A percentile compares a stretch with the other conserved stretches of the same genome.
These are phyloP conservation scores for Lenwebbia sp. DNA, from an alignment of 345 rosid species.

Conservation along the genomic window DNA sequence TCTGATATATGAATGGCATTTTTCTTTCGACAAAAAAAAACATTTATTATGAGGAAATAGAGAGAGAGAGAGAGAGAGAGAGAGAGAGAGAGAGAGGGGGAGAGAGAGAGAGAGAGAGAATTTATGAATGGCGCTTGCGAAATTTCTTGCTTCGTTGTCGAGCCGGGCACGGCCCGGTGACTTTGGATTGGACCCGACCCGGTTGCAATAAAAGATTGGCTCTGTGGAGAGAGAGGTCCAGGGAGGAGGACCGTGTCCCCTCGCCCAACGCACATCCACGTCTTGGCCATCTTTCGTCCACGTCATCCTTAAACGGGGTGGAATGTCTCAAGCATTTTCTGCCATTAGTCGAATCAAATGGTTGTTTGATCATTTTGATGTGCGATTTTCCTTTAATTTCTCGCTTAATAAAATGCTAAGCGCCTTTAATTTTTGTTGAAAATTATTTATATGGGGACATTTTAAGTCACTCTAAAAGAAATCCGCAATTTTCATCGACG, in stretches of 20 bases:
- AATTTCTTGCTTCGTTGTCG: neutral
- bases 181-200: neutral
- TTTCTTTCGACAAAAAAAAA: too few species aligned
- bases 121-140: neutral
- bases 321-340: neutral
- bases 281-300: neutral
- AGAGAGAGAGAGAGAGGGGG: too few species aligned
- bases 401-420: neutral
- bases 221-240: neutral
- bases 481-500: neutral
- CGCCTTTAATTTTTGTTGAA: neutral
- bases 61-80: too few species aligned
- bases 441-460: neutral
- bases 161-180: neutral
- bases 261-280: neutral
- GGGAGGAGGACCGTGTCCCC: neutral
- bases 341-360: neutral
- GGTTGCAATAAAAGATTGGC: neutral
- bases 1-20: too few species aligned
- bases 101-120: neutral
- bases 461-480: neutral
- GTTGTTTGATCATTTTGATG: neutral
- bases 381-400: neutral
- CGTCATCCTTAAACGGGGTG: neutral
- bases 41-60: too few species aligned